phyloP scores from a whole-genome alignment of 345 rosid species.

The Corchorus capsularis region DNA sequence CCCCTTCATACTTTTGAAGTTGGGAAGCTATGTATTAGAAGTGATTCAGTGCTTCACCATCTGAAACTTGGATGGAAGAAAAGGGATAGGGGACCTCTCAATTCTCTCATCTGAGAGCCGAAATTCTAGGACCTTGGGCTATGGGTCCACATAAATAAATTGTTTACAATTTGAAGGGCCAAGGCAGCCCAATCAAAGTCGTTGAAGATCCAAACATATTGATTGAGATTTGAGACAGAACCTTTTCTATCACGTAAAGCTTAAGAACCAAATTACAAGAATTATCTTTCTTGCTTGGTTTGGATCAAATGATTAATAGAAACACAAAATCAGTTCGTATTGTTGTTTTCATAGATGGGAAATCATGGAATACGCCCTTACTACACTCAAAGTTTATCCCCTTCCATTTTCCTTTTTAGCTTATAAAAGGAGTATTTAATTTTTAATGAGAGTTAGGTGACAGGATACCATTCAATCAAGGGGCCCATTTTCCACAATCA shows the following conservation, averaged over 20 bases:
- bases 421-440: not conserved
- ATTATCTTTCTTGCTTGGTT: not conserved
- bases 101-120: slow-evolving; percentile 37
- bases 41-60: not conserved
- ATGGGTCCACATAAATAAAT: slow-evolving; percentile 39
- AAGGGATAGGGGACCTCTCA: not conserved
- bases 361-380: not conserved
- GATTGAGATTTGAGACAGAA: not conserved
- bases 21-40: not conserved
- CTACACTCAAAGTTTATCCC: not conserved
- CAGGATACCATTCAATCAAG: slow-evolving; percentile 13
- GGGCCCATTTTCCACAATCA: slow-evolving; percentile 16
- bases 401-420: not conserved
- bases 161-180: not conserved
- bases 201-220: not conserved
- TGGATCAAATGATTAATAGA: not conserved
- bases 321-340: not conserved
- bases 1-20: not conserved
- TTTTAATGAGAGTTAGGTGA: slow-evolving; percentile 10
- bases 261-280: not conserved
- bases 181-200: not conserved
- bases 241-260: too few species aligned
- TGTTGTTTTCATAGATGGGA: not conserved
- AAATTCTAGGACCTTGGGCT: slow-evolving; percentile 75
- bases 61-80: not conserved